Conservation (phyloP, 345 rosid species). For the Erodium maritimum region DNA sequence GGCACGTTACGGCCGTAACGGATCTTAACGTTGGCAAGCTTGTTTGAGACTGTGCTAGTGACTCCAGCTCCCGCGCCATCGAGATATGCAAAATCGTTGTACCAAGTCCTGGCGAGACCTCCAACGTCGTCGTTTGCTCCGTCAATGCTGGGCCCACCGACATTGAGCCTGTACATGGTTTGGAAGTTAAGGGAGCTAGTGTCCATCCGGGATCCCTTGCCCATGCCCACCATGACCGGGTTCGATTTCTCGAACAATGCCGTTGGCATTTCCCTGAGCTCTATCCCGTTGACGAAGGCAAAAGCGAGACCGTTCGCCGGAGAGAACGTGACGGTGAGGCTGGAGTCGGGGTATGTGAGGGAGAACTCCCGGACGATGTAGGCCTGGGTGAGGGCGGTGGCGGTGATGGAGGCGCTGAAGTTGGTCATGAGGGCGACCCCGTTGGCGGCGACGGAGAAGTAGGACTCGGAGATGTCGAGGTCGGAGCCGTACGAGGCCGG, state of each 20-base stretch:
- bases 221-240: conserved; percentile 78
- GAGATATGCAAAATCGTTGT: conserved; percentile 52
- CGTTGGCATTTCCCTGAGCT: conserved; percentile 25
- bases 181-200: too few species aligned
- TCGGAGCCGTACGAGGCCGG: conserved; percentile 50
- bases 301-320: too few species aligned
- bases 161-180: conserved; percentile 71
- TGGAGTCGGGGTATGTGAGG: too few species aligned
- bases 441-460: conserved; percentile 52
- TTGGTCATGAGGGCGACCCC: conserved; percentile 59
- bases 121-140: too few species aligned
- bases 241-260: conserved; percentile 51
- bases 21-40: too few species aligned
- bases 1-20: conserved; percentile 31
- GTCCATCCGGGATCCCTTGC: too few species aligned
- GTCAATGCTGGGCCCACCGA: conserved; percentile 79
- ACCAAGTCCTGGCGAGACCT: conserved; percentile 89
- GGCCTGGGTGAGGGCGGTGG: conserved; percentile 43
- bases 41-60: conserved; percentile 23
- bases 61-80: conserved; percentile 53
- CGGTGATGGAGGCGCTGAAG: conserved; percentile 65
- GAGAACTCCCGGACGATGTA: conserved; percentile 56
- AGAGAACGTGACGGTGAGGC: too few species aligned
- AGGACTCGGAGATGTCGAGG: conserved; percentile 34
- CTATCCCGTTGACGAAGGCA: conserved; percentile 93